These are phyloP conservation scores for Erythrobasidium yunnanense DNA, from an alignment of 768 basidiomycete species.

Conservation along the genomic window DNA sequence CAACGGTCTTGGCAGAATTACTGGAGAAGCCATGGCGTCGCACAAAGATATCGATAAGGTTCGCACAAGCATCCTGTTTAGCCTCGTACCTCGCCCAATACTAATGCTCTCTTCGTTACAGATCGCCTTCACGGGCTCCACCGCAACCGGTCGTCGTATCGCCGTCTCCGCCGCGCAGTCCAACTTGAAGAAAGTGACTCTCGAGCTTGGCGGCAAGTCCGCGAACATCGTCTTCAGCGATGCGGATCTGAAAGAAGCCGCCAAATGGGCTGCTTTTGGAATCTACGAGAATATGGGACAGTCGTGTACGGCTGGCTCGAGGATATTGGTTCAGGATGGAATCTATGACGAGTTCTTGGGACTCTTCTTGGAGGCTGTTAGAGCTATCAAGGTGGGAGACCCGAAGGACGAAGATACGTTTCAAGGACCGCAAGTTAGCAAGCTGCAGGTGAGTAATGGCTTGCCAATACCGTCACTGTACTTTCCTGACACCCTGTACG, in stretches of 20 bases:
- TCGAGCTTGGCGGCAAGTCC: conserved; percentile 82
- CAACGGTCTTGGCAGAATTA: conserved; percentile 63
- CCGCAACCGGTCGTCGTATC: conserved; percentile 74
- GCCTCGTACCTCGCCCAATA: too few species aligned
- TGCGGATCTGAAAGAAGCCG: conserved; percentile 73
- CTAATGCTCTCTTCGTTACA: too few species aligned
- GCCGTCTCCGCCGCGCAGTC: conserved; percentile 84
- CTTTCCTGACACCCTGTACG: too few species aligned
- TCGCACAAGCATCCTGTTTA: too few species aligned
- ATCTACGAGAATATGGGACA: conserved; percentile 57
- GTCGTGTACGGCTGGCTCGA: conserved; percentile 84
- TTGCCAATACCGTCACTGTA: too few species aligned
- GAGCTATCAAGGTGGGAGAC: conserved; percentile 13
- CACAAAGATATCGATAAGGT: conserved; percentile 61
- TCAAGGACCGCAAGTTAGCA: conserved; percentile 68
- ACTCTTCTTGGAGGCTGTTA: conserved; percentile 19
- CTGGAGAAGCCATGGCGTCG: conserved; percentile 69
- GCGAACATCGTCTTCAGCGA: conserved; percentile 65
- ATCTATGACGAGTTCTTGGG: conserved; percentile 47
- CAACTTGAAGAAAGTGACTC: conserved; percentile 90
- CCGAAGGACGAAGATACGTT: conserved; percentile 57
- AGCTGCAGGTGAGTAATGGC: too few species aligned
- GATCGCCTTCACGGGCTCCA: conserved; percentile 89
- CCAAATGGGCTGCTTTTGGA: conserved; percentile 42
- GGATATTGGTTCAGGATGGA: conserved; percentile 75